Base-by-base conservation (phyloP, 2,329 filamentous ascomycete species). In the Purpureocillium takamizusanense region DNA sequence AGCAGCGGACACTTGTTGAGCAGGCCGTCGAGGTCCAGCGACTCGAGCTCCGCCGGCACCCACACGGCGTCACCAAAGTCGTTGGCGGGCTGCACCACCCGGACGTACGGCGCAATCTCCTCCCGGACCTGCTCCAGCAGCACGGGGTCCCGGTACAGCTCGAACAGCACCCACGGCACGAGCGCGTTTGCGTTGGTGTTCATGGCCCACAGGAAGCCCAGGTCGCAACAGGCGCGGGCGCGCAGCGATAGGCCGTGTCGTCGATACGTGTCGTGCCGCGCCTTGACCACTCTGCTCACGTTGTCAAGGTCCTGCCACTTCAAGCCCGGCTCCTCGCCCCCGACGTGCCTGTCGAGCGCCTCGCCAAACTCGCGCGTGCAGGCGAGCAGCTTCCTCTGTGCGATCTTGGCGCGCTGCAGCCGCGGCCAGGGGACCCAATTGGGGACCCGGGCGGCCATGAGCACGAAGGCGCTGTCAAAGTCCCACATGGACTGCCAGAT, bases 161-260 rank as follows among this genome's bases (percentile, higher is more conserved):
- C 60, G 37, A 60, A 59, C 1, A 69, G 46, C 45, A 66, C 54
- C 66, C 66, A 70, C 6, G 56, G 53, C 4, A 59, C 51, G 23
- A 66, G 50, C 1, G 56, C 52, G 25, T 63, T 57, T 2, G 62
- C 54, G 39, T 63, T 63, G 17, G 59, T 54, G 36, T 61, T 63
- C 23, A 64, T 50, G 16, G 50, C 57, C 65, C 55, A 69, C 13
- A 57, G 52, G 36, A 60, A 50, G 3, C 46, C 56, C 10, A 65
- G 41, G 21, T 66, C 62, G 33, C 49, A 52, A 1, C 53, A 47
- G 4, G 62, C 58, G 2, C 62, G 54, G 3, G 53, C 54, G 10
- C 55, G 45, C 2, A 56, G 42, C 1, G 58, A 49, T 5, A 65
- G 30, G 1, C 48, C 47, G 15, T 56, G 47, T 8, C 55, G 45